These are phyloP conservation scores for Capsicum rhomboideum DNA, from an alignment of 257 asterid genomes.

Conservation along the genomic window DNA sequence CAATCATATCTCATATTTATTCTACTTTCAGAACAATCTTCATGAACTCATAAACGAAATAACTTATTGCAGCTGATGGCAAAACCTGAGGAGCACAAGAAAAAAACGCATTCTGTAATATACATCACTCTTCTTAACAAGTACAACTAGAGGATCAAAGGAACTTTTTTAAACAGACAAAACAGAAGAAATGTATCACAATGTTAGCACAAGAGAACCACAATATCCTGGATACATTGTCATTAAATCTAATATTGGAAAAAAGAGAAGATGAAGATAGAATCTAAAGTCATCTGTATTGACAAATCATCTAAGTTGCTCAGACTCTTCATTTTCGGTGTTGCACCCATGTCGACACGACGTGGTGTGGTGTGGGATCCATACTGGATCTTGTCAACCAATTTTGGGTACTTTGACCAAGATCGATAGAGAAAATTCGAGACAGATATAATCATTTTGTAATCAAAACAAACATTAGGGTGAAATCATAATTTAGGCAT, in stretches of 20 bases:
- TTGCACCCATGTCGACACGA: too few relatives aligned
- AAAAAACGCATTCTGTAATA: background rate
- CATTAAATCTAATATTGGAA: background rate
- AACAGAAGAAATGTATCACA: background rate
- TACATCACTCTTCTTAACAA: background rate
- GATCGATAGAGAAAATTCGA: too few relatives aligned
- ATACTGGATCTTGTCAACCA: too few relatives aligned
- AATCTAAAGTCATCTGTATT: background rate
- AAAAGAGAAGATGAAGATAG: background rate
- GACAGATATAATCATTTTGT: too few relatives aligned
- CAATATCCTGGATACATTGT: background rate
- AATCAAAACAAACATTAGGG: too few relatives aligned
- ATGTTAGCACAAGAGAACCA: background rate
- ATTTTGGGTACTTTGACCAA: too few relatives aligned
- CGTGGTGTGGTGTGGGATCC: too few relatives aligned
- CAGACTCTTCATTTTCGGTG: too few relatives aligned
- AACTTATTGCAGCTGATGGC: slow-evolving; percentile 97
- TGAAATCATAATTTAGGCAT: too few relatives aligned
- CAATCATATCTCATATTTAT: slow-evolving; percentile 11
- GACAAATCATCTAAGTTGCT: background rate
- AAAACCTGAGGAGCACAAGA: slow-evolving; percentile 50
- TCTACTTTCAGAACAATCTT: slow-evolving; percentile 90
- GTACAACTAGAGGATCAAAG: background rate
- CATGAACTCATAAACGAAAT: slow-evolving; percentile 91
- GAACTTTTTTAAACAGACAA: background rate